A percentile compares a stretch with the other conserved stretches of the same genome.
phyloP scores from a whole-genome alignment of 108 stramenopile genomes.

The Pelagomonas calceolata region DNA sequence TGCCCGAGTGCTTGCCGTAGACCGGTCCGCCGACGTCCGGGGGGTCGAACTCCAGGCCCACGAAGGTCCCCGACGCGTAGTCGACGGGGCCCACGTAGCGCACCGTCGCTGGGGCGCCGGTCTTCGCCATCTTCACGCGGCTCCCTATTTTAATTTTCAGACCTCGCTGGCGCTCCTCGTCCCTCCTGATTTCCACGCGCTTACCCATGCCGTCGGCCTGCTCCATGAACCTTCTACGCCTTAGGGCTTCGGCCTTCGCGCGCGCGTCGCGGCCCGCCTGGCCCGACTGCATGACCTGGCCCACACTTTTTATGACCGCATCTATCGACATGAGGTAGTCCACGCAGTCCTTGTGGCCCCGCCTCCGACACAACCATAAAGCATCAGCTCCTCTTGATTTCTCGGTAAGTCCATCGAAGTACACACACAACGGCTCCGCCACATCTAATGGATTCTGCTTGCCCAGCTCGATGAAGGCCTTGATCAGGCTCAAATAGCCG shows the following conservation, averaged over 20 bases:
- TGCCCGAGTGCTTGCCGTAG: neutral
- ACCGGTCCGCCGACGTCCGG: neutral
- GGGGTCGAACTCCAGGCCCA: neutral
- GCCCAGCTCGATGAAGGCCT: slow-evolving; percentile 6
- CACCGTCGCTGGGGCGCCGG: neutral
- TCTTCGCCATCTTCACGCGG: neutral
- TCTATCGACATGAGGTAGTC: slow-evolving; percentile 1
- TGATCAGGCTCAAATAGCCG: slow-evolving; percentile 3
- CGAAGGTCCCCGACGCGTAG: neutral
- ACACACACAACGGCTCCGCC: neutral
- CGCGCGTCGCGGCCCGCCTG: neutral
- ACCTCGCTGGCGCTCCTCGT: neutral
- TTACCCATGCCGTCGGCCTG: neutral
- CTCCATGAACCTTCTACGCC: neutral
- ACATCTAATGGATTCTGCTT: neutral
- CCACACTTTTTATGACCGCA: neutral
- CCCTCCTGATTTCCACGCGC: neutral
- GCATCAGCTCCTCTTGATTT: slow-evolving; percentile 1
- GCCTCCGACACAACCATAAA: slow-evolving; percentile 2
- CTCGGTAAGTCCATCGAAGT: neutral
- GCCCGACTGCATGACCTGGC: neutral
- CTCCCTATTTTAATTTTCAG: neutral
- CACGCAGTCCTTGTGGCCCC: slow-evolving; percentile 9
- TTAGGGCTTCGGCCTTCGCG: neutral
- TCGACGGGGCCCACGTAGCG: neutral